Evolutionary conservation across 2,329 filamentous ascomycete species (phyloP), one percentile per base, ranked within the genome.

Genomic region (Exophiala lecanii-corni): DNA sequence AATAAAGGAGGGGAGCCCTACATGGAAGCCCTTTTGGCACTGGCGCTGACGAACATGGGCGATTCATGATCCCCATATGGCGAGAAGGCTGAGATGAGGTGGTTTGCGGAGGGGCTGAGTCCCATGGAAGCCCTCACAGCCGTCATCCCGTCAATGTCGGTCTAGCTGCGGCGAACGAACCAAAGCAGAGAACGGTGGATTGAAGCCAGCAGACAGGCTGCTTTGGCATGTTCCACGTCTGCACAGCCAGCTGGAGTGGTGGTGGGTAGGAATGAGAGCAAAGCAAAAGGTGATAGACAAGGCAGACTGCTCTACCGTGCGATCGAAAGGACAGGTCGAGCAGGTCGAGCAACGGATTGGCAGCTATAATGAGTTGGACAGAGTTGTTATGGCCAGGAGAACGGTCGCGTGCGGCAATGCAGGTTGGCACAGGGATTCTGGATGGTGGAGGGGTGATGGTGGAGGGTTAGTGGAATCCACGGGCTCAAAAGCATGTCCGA

Each of bases 71-170:
- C 76, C 36, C 80, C 71, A 52, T 71, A 71, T 36, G 70, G 66
- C 43, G 74, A 74, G 54, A 77, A 76, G 47, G 67, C 61, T 41
- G 75, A 73, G 62, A 74, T 69, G 54, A 76, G 64, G 63, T 68
- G 76, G 59, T 74, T 76, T 20, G 47, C 39, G 28, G 51, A 48
- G 46, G 76, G 76, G 49, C 81, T 83, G 49, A 78, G 76, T 58
- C 79, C 70, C 56, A 84, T 62, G 47, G 79, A 79, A 59, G 73
- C 78, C 65, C 79, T 74, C 61, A 81, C 69, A 62, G 77, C 77
- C 76, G 80, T 80, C 64, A 54, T 59, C 40, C 39, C 40, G 9
- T 41, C 26, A 28, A 16, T 20, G 28, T 25, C 21, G 13, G 25
- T 30, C 16, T 31, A 26, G 25, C 36, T 46, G 45, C 45, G 30